These are phyloP conservation scores for Knufia fluminis DNA, from an alignment of 2,329 filamentous ascomycete genomes.

Conservation along the genomic window DNA sequence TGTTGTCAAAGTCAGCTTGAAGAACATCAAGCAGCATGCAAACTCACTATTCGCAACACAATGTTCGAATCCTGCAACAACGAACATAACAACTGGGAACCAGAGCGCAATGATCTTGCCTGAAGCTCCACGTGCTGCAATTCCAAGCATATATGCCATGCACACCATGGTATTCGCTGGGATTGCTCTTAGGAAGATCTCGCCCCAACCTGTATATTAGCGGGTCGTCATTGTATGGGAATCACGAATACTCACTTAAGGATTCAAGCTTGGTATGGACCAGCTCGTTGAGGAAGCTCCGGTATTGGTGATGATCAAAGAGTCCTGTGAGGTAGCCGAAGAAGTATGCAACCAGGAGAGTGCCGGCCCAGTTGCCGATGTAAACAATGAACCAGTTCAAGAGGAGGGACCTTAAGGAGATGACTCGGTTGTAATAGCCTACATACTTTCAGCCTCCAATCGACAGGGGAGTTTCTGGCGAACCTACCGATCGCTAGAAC, in stretches of 20 bases:
- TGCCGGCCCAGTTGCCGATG: conserved; percentile 8
- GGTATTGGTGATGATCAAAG: conserved; percentile 1
- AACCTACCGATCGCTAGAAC: not conserved
- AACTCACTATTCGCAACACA: conserved; percentile 7
- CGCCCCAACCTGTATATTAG: not conserved
- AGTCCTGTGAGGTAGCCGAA: conserved; percentile 6
- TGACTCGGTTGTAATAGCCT: conserved; percentile 5
- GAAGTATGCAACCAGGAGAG: conserved; percentile 4
- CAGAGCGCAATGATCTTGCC: conserved; percentile 5
- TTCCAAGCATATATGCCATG: not conserved
- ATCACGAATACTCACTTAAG: conserved; percentile 2
- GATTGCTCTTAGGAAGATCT: conserved; percentile 1
- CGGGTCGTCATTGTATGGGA: not conserved
- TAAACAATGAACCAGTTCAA: conserved; percentile 8
- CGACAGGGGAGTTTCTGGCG: no score
- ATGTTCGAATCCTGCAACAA: conserved; percentile 1
- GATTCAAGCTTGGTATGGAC: conserved; percentile 3
- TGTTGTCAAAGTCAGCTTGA: not conserved
- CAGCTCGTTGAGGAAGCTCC: not conserved
- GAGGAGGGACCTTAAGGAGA: not conserved
- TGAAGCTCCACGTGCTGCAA: not conserved
- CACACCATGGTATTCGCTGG: conserved; percentile 6
- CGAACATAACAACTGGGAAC: conserved; percentile 8
- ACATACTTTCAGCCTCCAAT: not conserved
- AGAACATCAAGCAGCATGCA: not conserved